Evolutionary conservation across 2,329 filamentous ascomycete species (phyloP).

Genomic region (Fusarium sp.): DNA sequence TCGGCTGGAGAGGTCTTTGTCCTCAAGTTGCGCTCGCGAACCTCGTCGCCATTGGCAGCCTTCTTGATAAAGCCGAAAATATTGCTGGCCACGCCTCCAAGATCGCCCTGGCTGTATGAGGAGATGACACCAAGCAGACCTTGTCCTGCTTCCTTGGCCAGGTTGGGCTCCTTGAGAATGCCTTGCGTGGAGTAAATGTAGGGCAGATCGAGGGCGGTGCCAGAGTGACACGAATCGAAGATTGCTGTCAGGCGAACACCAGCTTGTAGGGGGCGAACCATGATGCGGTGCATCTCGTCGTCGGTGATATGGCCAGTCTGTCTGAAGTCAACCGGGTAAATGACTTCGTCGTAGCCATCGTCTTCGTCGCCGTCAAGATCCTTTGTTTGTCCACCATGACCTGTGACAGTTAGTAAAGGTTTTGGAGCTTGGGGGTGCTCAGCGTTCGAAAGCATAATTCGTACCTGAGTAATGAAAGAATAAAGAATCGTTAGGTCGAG

Average conservation of each 20-base stretch:
- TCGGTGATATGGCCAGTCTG: conserved; percentile 84
- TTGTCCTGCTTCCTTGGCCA: conserved; percentile 74
- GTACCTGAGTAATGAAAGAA: conserved; percentile 97
- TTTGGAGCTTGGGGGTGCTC: not conserved
- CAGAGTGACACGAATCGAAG: conserved; percentile 74
- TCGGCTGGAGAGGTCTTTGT: conserved; percentile 96
- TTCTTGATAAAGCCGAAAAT: conserved; percentile 90
- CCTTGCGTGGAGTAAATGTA: conserved; percentile 77
- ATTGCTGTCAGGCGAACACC: conserved; percentile 71
- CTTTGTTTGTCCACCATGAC: conserved; percentile 83
- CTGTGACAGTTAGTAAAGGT: conserved; percentile 50
- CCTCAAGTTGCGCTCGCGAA: conserved; percentile 79
- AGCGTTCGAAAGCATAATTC: conserved; percentile 40
- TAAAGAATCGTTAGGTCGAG: conserved; percentile 88
- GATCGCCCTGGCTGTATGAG: conserved; percentile 75
- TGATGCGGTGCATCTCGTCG: conserved; percentile 83
- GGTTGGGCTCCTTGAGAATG: conserved; percentile 74
- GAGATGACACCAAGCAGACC: conserved; percentile 69
- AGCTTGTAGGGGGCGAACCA: conserved; percentile 66
- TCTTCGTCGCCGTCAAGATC: conserved; percentile 84
- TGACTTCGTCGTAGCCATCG: conserved; percentile 84
- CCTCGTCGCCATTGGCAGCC: conserved; percentile 82
- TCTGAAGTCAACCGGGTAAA: conserved; percentile 85
- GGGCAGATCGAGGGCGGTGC: conserved; percentile 72
- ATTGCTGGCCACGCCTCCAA: conserved; percentile 82